Evolutionary conservation across 495 filamentous ascomycete genomes (phyloP), one percentile per base, ranked within the genome.

Genomic region (Penicillium silybi): DNA sequence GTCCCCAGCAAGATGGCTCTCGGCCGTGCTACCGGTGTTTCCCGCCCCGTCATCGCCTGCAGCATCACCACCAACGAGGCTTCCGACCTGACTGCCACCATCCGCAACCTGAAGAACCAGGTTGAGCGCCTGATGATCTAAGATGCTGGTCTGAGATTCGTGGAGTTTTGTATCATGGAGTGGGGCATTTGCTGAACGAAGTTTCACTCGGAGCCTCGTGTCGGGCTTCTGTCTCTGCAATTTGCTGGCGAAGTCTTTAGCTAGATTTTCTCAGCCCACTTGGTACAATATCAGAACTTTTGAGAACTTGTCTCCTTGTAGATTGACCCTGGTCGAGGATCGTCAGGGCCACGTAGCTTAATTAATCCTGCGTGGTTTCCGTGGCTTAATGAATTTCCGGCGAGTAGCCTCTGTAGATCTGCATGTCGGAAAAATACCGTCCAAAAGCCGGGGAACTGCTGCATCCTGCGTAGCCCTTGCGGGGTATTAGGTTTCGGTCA

Each of bases 61-160:
- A 52, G 83, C 35, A 85, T 81, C 54, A 92, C 90, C 34, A 90
- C 87, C 59, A 97, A 97, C 79, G 93, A 97, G 74, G 89, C 88
- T 13, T 86, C 81, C 61, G 93, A 97, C 65, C 78, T 97, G 26
- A 85, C 85, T 72, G 77, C 77, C 56, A 89, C 93, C 80, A 96
- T 97, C 68, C 76, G 86, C 51, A 72, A 78, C 41, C 72, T 97
- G 62, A 96, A 92, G 80, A 86, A 92, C 68, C 93, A 96, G 85
- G 90, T 98, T 38, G 93, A 98, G 79, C 81, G 93, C 62, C 80
- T 97, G 48, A 89, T 92, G 83, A 95, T 98, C 74, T 98, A 89
- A 84, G 65, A 7, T 51, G 9, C n/a, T 37, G 27, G 26, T 10
- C 25, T 40, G 40, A 20, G 48, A 26, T 50, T 44, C 17, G 47